These are phyloP conservation scores for Hibiscus syriacus DNA, from an alignment of 345 rosid species.

Conservation along the genomic window DNA sequence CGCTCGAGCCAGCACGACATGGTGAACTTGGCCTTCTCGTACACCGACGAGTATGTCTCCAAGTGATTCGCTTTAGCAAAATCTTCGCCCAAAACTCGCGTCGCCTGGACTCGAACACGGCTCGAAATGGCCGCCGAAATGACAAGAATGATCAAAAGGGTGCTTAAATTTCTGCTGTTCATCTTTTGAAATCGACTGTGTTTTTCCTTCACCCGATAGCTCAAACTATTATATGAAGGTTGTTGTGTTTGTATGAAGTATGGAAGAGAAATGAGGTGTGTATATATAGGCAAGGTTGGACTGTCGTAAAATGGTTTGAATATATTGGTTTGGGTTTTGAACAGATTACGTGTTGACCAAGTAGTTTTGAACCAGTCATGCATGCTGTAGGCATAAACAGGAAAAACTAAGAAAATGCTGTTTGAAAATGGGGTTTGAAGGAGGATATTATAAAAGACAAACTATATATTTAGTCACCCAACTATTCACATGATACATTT, in stretches of 20 bases:
- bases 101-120: conserved; percentile 25
- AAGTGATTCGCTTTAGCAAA: conserved; percentile 24
- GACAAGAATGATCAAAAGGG: conserved; percentile 21
- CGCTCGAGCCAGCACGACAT: conserved; percentile 32
- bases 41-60: conserved; percentile 19
- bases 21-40: conserved; percentile 22
- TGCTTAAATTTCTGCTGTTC: conserved; percentile 13
- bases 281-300: not conserved
- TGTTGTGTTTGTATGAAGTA: not conserved
- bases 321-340: not conserved
- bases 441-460: too few relatives aligned
- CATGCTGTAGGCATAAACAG: not conserved
- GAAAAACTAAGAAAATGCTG: not conserved
- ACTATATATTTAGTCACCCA: too few relatives aligned
- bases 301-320: not conserved
- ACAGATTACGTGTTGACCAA: conserved; percentile 22
- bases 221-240: not conserved
- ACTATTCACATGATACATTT: too few relatives aligned
- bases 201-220: not conserved
- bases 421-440: not conserved
- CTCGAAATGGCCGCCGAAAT: conserved; percentile 21
- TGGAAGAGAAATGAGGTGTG: not conserved
- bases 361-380: conserved; percentile 14
- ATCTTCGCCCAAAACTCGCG: conserved; percentile 29
- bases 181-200: not conserved